These are phyloP conservation scores for Ramaria rubella DNA, from an alignment of 768 basidiomycete species.

Conservation along the genomic window DNA sequence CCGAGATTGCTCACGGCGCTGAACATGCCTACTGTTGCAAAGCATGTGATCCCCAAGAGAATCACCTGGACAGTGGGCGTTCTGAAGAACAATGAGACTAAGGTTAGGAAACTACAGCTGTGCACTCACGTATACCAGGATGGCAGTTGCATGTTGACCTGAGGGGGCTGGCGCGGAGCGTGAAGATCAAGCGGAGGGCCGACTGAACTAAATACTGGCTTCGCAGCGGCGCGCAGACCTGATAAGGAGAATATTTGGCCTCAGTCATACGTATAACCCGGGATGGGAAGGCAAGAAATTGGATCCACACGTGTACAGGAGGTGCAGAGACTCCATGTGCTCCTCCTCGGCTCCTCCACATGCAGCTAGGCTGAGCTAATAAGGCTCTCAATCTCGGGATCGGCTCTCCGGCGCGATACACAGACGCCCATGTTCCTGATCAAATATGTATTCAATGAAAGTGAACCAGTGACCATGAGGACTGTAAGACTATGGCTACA, in stretches of 20 bases:
- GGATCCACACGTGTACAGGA: not conserved
- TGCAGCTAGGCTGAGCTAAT: not conserved
- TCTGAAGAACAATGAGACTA: not conserved
- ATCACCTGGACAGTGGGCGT: constrained; percentile 30
- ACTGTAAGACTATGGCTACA: too few relatives aligned
- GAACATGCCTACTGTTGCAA: constrained; percentile 35
- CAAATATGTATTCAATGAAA: too few relatives aligned
- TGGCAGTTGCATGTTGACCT: not conserved
- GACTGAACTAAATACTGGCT: not conserved
- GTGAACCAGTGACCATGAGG: not conserved
- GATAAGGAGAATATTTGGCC: not conserved
- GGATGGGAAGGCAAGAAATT: not conserved
- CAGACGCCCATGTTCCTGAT: too few relatives aligned
- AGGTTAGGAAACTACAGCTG: not conserved
- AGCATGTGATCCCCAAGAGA: constrained; percentile 30
- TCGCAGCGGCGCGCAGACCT: too few relatives aligned
- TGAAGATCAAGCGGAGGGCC: not conserved
- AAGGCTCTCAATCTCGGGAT: too few relatives aligned
- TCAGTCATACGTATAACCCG: not conserved
- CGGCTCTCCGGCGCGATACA: too few relatives aligned
- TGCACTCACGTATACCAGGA: constrained; percentile 1
- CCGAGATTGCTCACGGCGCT: constrained; percentile 32
- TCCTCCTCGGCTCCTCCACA: not conserved
- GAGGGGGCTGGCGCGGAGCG: not conserved
- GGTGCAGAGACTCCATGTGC: not conserved